Base-by-base conservation (phyloP, 139 green algal species). In the Chlorella sp. region DNA sequence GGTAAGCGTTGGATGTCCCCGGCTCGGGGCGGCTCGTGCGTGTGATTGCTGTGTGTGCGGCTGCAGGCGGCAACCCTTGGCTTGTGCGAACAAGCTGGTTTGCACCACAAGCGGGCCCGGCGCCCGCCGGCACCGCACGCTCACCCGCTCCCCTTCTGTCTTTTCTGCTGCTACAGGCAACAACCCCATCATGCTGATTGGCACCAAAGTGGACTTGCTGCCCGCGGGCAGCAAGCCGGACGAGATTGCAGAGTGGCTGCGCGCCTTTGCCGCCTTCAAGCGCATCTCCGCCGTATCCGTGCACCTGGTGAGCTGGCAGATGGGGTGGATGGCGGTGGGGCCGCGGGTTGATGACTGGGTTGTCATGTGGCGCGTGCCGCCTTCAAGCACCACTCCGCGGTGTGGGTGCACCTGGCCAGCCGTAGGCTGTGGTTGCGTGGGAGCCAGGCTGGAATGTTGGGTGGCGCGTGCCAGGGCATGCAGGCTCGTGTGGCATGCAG, bases 131-230 rank as follows among this genome's bases (percentile, higher is more conserved):
- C n/a, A n/a, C n/a, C n/a, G n/a, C n/a, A n/a, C n/a, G n/a, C n/a
- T n/a, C n/a, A n/a, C n/a, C n/a, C n/a, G n/a, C n/a, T n/a, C n/a
- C n/a, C n/a, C n/a, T n/a, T n/a, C n/a, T n/a, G n/a, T n/a, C n/a
- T n/a, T n/a, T n/a, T n/a, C n/a, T n/a, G n/a, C n/a, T n/a, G n/a
- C n/a, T 65, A n/a, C 76, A 82, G 96, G 97, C 13, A 78, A 64
- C 39, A 99, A 99, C 87, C 97, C 97, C n/a, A 93, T 99, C 30
- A 74, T 99, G 25, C 74, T 98, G 51, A 87, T 99, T 5, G 96
- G 94, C 74, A 99, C 96, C 39, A 99, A 99, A 90, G 89, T 82
- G 11, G 97, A 99, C 89, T 92, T 99, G 78, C 92, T 99, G 68
- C 97, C 97, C 0, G 79, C 86, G 25, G 91, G 87, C 20, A 88